Evolutionary conservation across 768 basidiomycete genomes (phyloP), one percentile per base, ranked within the genome.

Genomic region (Amylocystis lapponica): DNA sequence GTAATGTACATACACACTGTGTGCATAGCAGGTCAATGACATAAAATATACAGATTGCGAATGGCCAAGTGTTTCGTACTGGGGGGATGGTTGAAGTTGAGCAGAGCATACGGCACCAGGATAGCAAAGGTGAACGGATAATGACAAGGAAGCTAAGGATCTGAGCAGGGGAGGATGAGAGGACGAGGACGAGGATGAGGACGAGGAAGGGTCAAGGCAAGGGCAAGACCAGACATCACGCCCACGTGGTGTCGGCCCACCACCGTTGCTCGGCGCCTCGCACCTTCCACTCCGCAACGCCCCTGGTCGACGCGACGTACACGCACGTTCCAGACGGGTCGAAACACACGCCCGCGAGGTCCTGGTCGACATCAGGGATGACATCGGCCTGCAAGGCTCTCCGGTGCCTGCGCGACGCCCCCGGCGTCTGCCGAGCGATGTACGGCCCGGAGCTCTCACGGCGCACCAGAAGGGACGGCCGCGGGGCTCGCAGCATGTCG

Each of bases 211-310:
- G n/a, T n/a, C 32, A 30, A n/a, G 29, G n/a, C 32, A 13, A n/a
- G n/a, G n/a, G n/a, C n/a, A n/a, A n/a, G n/a, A n/a, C 5, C 12
- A 14, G 21, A n/a, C 38, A n/a, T 59, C 51, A 75, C 45, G 65
- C 71, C 67, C 72, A 73, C 27, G 57, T 55, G 1, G 70, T 68
- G 50, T 68, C 74, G 33, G 69, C 64, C 80, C 81, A 87, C 83
- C 83, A 88, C 39, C 75, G 67, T 68, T 83, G 85, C 49, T 82
- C 81, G 12, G 79, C 76, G 4, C 82, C 83, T 17, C 75, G 69
- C 40, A 93, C 69, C 33, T 74, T 69, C 85, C 86, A 93, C 59
- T 92, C 89, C 6, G 79, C 82, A 20, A 93, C 68, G 27, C 79
- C 79, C 46, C 68, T 60, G 46, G 74, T 73, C 42, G 77, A 76